Evolutionary conservation across 108 stramenopile species (phyloP), one percentile per base, ranked within the genome.

Genomic region (Cyclostephanos invisitatus): DNA sequence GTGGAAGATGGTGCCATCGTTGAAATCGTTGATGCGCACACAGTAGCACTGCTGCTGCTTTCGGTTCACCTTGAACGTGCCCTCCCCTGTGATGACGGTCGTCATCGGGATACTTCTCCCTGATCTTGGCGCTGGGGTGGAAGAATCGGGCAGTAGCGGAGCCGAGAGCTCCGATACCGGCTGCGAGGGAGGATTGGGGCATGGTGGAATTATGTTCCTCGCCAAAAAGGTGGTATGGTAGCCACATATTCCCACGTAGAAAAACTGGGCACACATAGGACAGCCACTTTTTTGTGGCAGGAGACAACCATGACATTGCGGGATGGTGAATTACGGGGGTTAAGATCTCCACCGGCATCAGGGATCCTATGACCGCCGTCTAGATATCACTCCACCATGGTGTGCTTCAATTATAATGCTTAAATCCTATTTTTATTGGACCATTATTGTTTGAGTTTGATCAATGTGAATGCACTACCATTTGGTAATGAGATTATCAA

Each of bases 291-390:
- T 63, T 4, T 17, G 62, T 62, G n/a, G 55, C n/a, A 32, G 17
- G 20, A 42, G 18, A 73, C 86, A 38, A 73, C 62, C 58, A 84
- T 72, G 56, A 61, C 5, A 25, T n/a, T n/a, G n/a, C n/a, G n/a
- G n/a, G n/a, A n/a, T n/a, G n/a, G n/a, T n/a, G n/a, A n/a, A n/a
- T n/a, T n/a, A n/a, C n/a, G n/a, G n/a, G n/a, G n/a, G n/a, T n/a
- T n/a, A n/a, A n/a, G n/a, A n/a, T n/a, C n/a, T n/a, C n/a, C n/a
- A n/a, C n/a, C n/a, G n/a, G n/a, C n/a, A n/a, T n/a, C n/a, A n/a
- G n/a, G n/a, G n/a, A n/a, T n/a, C n/a, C n/a, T n/a, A n/a, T n/a
- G n/a, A n/a, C n/a, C n/a, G n/a, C n/a, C n/a, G n/a, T n/a, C n/a
- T n/a, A n/a, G n/a, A n/a, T n/a, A n/a, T n/a, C n/a, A n/a, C n/a